Evolutionary conservation across 2,329 filamentous ascomycete genomes (phyloP), one percentile per base, ranked within the genome.

Genomic region (Fusarium pseudonygamai): DNA sequence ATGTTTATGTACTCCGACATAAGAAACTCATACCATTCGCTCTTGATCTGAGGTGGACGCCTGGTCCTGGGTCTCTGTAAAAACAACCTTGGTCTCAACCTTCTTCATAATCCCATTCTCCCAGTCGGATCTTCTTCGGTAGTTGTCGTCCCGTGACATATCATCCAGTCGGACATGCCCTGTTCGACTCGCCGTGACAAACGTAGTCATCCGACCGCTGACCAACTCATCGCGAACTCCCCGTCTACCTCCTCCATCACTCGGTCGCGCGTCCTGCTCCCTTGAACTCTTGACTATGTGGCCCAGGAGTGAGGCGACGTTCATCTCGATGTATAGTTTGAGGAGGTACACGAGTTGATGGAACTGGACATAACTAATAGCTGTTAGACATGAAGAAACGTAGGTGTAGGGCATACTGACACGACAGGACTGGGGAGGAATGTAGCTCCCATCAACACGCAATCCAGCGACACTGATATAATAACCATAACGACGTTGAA

Each of bases 241-340:
- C 20, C 43, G 37, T 47, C 42, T 22, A 12, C 39, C 14, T 15
- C 39, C 14, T 15, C 39, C 9, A 1, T 22, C 26, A 8, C 13
- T 22, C 7, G 56, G 49, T 22, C 40, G 43, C 11, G 36, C 30
- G 16, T 62, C 49, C 3, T 42, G 45, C 7, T 73, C 59, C 11
- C 45, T 58, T 20, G 71, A 60, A 5, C 47, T 55, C 64, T 69
- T 74, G 13, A 74, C 72, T 12, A 74, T 74, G 9, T 74, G 71
- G 1, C 71, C 60, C 1, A 74, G 47, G 9, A 66, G 63, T 5
- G 58, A 57, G 16, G 59, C 62, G 1, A 61, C 68, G 13, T 72
- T 74, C 64, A 74, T 69, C 14, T 73, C 71, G n/a, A 73, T 73
- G 57, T 73, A 63, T 5, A 73, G 52, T 43, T 73, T 73, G 37